These are phyloP conservation scores for Microstegium vimineum DNA, from an alignment of 176 grass and related monocot genomes.

Conservation along the genomic window DNA sequence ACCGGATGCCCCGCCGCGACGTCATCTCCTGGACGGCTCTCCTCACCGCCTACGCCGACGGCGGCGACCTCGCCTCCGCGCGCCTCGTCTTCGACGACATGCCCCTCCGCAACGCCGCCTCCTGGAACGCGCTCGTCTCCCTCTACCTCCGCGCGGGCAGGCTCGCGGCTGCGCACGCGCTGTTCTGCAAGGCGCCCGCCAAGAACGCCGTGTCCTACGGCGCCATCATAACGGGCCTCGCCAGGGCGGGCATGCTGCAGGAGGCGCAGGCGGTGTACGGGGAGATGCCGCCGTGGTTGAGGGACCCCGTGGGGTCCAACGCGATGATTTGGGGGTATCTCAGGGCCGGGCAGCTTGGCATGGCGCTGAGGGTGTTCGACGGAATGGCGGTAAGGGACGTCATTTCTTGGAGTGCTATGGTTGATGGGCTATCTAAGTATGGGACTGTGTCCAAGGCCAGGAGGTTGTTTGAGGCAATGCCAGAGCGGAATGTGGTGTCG, in stretches of 20 bases:
- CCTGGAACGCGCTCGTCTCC: constrained; percentile 71
- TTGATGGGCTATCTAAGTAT: constrained; percentile 58
- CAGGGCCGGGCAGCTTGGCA: constrained; percentile 46
- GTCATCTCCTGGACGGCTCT: constrained; percentile 78
- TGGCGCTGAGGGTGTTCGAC: constrained; percentile 44
- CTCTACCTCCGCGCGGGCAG: constrained; percentile 32
- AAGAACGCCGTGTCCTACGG: constrained; percentile 64
- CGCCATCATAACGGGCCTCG: constrained; percentile 49
- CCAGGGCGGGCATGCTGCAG: constrained; percentile 50
- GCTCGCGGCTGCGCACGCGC: constrained; percentile 30
- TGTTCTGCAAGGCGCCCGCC: constrained; percentile 46
- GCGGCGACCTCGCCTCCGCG: constrained; percentile 30
- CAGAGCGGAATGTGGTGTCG: constrained; percentile 60
- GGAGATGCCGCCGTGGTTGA: constrained; percentile 41
- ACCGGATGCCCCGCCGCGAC: constrained; percentile 57
- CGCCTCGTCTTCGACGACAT: constrained; percentile 65
- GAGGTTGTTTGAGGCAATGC: constrained; percentile 60
- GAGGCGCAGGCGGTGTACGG: constrained; percentile 43
- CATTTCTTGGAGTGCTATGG: constrained; percentile 54
- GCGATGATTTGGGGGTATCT: constrained; percentile 51
- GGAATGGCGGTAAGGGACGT: constrained; percentile 51
- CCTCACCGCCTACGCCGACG: constrained; percentile 54
- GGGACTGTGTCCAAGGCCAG: constrained; percentile 46
- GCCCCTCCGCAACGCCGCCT: constrained; percentile 45
- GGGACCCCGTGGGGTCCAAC: constrained; percentile 49